Percentiles rank a stretch among this genome's conserved stretches.
Evolutionary conservation across 345 rosid genomes (phyloP).

Genomic region (Citropsis articulata): DNA sequence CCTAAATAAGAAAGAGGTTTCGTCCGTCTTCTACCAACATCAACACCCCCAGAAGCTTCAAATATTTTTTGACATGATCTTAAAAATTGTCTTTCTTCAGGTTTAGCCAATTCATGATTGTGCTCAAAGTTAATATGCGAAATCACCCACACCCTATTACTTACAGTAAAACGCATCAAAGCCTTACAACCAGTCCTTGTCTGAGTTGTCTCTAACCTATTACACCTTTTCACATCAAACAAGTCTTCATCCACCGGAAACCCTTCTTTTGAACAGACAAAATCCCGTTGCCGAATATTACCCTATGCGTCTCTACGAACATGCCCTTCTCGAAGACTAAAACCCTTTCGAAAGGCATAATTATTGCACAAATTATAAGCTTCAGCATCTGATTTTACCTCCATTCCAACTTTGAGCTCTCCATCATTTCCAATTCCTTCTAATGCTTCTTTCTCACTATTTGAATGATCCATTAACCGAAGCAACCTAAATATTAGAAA

Average conservation of each 20-base stretch:
- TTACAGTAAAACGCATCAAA: constrained; percentile 11
- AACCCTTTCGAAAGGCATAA: constrained; percentile 19
- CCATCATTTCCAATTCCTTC: background rate
- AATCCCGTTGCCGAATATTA: constrained; percentile 12
- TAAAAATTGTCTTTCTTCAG: constrained; percentile 12
- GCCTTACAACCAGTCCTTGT: constrained; percentile 24
- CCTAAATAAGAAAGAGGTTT: background rate
- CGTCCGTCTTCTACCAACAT: background rate
- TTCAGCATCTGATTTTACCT: constrained; percentile 16
- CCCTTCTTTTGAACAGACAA: constrained; percentile 23
- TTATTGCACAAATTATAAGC: constrained; percentile 18
- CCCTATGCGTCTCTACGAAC: background rate
- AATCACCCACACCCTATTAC: constrained; percentile 15
- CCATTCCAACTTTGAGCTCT: background rate
- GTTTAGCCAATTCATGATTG: constrained; percentile 18
- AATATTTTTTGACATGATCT: background rate
- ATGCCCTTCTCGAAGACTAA: constrained; percentile 26
- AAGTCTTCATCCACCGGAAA: background rate
- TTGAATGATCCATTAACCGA: background rate
- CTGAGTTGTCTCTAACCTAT: constrained; percentile 18
- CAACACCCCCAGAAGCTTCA: background rate
- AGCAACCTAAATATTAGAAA: background rate
- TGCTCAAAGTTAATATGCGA: constrained; percentile 15
- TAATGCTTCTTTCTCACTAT: background rate
- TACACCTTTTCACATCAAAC: background rate